phyloP scores from a whole-genome alignment of 352 stramenopile species.

The Globisporangium abappressorium region DNA sequence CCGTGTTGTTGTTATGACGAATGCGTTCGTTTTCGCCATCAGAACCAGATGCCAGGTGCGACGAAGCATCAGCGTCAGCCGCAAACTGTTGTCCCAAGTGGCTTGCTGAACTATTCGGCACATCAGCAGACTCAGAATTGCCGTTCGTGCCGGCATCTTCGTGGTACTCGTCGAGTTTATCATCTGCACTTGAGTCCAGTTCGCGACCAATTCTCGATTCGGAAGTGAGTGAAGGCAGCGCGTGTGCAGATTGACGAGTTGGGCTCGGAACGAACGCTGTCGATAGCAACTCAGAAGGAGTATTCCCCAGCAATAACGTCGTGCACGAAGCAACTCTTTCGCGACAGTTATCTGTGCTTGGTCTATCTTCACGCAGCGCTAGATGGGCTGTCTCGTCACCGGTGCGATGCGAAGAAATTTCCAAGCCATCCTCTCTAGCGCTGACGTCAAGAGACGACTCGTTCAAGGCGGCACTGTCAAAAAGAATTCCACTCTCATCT shows the following conservation, averaged over 20 bases:
- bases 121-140: background rate
- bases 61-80: background rate
- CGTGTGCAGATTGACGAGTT: background rate
- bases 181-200: background rate
- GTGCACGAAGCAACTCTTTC: background rate
- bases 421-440: background rate
- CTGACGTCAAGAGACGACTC: background rate
- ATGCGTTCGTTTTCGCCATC: background rate
- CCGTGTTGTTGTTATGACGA: background rate
- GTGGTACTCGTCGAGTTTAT: background rate
- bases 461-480: background rate
- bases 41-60: background rate
- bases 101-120: background rate
- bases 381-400: background rate
- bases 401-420: background rate
- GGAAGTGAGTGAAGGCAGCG: too few relatives aligned
- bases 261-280: conserved; percentile 1
- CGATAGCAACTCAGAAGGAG: background rate
- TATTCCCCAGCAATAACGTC: background rate
- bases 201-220: background rate
- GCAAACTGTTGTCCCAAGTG: background rate
- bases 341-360: background rate
- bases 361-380: background rate
- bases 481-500: background rate
- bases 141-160: background rate